phyloP scores from a whole-genome alignment of 2,329 filamentous ascomycete genomes.

The Epichloe uncinata region DNA sequence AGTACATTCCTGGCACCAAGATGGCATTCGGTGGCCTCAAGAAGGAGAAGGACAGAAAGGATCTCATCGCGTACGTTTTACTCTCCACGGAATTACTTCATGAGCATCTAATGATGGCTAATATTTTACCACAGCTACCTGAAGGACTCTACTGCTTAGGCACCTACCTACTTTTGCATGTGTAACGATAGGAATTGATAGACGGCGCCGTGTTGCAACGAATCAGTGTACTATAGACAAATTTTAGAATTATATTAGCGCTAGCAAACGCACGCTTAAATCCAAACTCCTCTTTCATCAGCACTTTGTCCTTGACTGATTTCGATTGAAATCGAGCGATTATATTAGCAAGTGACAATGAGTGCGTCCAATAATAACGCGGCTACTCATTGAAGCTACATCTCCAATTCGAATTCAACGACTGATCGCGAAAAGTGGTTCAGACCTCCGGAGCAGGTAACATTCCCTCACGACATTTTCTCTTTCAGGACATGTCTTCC shows the following conservation, averaged over 20 bases:
- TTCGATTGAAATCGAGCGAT: no score
- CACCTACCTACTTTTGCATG: constrained; percentile 1
- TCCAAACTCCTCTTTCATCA: constrained; percentile 20
- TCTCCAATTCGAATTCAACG: no score
- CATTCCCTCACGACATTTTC: no score
- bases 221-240: constrained; percentile 27
- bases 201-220: constrained; percentile 16
- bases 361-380: no score
- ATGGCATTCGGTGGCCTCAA: constrained; percentile 99
- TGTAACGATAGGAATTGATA: constrained; percentile 26
- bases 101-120: constrained; percentile 9
- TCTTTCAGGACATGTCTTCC: no score
- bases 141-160: constrained; percentile 56
- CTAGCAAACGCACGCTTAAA: constrained; percentile 17
- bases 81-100: no score
- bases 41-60: constrained; percentile 99
- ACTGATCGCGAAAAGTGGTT: no score
- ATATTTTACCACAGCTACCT: constrained; percentile 41
- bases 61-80: constrained; percentile 79
- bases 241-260: constrained; percentile 17
- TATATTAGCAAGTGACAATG: no score
- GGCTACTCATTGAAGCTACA: no score
- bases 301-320: no score
- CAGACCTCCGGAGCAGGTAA: no score
- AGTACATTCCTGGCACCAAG: constrained; percentile 99